Evolutionary conservation across 2,329 filamentous ascomycete species (phyloP).

Genomic region (Ceratocystis huliohia): DNA sequence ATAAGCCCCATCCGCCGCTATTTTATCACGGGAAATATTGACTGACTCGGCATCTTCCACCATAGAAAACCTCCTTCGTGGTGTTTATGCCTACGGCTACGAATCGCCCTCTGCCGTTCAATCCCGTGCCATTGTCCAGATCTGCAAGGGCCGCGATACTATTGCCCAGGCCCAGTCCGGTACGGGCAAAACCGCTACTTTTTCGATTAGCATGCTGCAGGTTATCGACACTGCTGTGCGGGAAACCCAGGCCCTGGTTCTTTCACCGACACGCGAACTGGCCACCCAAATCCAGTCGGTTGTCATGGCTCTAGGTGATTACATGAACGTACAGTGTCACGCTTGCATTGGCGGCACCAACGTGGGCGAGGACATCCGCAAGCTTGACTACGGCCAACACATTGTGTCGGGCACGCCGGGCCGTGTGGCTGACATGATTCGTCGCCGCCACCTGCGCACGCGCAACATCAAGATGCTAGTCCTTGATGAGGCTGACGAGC

Average conservation of each 20-base stretch:
- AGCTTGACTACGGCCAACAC: constrained; percentile 94
- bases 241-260: constrained; percentile 85
- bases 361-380: constrained; percentile 93
- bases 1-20: too few species aligned
- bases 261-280: constrained; percentile 91
- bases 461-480: constrained; percentile 54
- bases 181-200: constrained; percentile 93
- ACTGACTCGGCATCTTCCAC: background rate
- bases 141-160: constrained; percentile 97
- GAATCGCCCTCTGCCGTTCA: constrained; percentile 96
- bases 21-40: background rate
- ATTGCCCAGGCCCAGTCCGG: constrained; percentile 97
- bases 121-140: constrained; percentile 94
- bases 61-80: constrained; percentile 76
- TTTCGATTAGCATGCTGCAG: constrained; percentile 91
- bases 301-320: constrained; percentile 98
- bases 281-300: constrained; percentile 98
- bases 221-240: constrained; percentile 88
- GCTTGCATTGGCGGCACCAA: constrained; percentile 97
- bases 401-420: constrained; percentile 97
- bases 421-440: constrained; percentile 61
- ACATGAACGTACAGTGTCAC: constrained; percentile 99
- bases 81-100: constrained; percentile 97
- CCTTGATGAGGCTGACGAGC: constrained; percentile 48
- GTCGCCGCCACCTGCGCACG: constrained; percentile 43